phyloP scores from a whole-genome alignment of 1,284 basidiomycete species.

The Neotropicomus parvogracilis region DNA sequence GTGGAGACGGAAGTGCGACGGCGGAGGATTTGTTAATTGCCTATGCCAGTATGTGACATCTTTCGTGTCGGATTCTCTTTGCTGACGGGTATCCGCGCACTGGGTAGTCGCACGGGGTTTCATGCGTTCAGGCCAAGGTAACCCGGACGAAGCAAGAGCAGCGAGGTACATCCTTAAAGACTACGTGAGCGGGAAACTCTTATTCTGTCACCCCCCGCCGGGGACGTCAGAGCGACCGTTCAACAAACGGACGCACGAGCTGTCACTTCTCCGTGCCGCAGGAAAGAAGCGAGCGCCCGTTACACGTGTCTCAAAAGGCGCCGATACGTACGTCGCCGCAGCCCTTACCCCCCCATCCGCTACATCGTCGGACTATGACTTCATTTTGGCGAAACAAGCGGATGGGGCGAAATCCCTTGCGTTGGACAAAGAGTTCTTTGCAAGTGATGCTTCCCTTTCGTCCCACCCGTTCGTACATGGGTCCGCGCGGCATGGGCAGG shows the following conservation, averaged over 20 bases:
- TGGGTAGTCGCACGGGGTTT: conserved; percentile 86
- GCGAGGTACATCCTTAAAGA: conserved; percentile 95
- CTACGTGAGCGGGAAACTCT: conserved; percentile 92
- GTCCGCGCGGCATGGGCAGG: conserved; percentile 52
- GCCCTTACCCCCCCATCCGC: conserved; percentile 15
- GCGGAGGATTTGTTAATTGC: conserved; percentile 84
- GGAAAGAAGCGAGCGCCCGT: conserved; percentile 83
- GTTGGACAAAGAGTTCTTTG: conserved; percentile 86
- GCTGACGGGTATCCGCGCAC: conserved; percentile 12
- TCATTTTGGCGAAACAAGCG: conserved; percentile 27
- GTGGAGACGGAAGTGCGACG: conserved; percentile 75
- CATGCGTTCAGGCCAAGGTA: conserved; percentile 91
- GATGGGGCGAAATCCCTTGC: conserved; percentile 56
- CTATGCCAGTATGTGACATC: conserved; percentile 78
- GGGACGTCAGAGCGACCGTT: conserved; percentile 67
- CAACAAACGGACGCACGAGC: conserved; percentile 71
- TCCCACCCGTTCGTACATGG: conserved; percentile 65
- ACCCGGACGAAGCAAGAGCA: conserved; percentile 94
- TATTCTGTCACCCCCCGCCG: conserved; percentile 89
- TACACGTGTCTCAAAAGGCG: conserved; percentile 78
- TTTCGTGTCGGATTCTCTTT: not conserved
- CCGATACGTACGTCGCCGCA: conserved; percentile 73
- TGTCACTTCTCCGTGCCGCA: conserved; percentile 55
- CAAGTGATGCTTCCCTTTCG: conserved; percentile 47
- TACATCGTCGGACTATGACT: conserved; percentile 12